phyloP scores from a whole-genome alignment of 2,329 filamentous ascomycete species.

The Aureobasidium melanogenum region DNA sequence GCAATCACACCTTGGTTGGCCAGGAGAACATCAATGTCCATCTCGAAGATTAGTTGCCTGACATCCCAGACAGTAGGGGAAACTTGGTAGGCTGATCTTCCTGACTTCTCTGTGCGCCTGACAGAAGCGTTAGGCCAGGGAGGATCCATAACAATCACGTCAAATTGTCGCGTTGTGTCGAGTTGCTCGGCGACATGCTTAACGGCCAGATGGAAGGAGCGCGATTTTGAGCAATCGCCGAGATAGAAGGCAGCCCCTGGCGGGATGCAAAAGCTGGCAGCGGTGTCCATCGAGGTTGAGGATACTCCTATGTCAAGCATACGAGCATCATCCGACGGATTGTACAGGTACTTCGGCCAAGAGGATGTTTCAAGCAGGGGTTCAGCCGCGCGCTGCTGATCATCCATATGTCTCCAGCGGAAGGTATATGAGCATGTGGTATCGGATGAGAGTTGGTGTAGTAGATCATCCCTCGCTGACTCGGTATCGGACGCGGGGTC shows the following conservation, averaged over 20 bases:
- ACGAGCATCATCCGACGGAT: not conserved
- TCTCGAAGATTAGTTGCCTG: constrained; percentile 29
- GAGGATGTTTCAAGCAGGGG: not conserved
- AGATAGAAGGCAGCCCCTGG: constrained; percentile 41
- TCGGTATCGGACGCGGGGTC: not conserved
- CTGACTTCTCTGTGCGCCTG: constrained; percentile 32
- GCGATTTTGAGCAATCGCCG: constrained; percentile 34
- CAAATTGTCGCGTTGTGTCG: constrained; percentile 45
- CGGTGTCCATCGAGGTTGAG: not conserved
- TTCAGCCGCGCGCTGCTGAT: not conserved
- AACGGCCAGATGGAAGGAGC: constrained; percentile 30
- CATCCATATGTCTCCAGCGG: not conserved
- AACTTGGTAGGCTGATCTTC: constrained; percentile 12
- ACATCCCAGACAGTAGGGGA: constrained; percentile 31
- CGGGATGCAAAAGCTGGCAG: constrained; percentile 36
- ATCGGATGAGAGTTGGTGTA: not conserved
- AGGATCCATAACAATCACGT: constrained; percentile 64
- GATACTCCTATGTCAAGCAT: not conserved
- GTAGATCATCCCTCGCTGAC: not conserved
- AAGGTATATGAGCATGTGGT: not conserved
- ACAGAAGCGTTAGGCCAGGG: constrained; percentile 77
- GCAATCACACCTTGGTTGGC: constrained; percentile 51
- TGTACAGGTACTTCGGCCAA: not conserved
- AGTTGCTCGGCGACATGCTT: constrained; percentile 27
- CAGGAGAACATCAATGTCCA: constrained; percentile 46